Evolutionary conservation across 2,329 filamentous ascomycete species (phyloP), one percentile per base, ranked within the genome.

Genomic region (Monilinia vaccinii-corymbosi): DNA sequence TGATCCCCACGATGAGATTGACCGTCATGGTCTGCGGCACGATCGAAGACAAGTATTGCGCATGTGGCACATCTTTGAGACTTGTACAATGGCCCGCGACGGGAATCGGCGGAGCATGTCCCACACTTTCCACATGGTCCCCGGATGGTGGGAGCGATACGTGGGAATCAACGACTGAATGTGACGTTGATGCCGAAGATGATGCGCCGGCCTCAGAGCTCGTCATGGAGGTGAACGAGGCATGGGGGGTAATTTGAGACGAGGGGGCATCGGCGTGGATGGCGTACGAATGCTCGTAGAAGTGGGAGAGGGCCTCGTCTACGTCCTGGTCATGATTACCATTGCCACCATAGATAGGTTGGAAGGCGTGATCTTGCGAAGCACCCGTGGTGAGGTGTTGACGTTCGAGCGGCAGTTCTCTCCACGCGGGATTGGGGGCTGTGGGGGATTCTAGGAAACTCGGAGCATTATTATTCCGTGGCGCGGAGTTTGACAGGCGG

Each of bases 11-110:
- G n/a, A 97, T 81, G 7, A 96, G 72, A 71, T 91, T 91, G 31
- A 92, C 82, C 0, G 90, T 91, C 70, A 92, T 83, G 0, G 90
- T 96, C 70, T 91, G 88, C 0, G 91, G 92, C 34, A 80, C 77
- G 50, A 95, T 87, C 0, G 81, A 81, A 11, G 78, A 71, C 7
- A 96, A 77, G 67, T 88, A 82, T 2, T 71, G 70, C 0, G 89
- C 86, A 23, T 78, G 79, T 0, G 92, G 92, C 11, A 97, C 77
- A 62, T 86, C 82, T 56, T 81, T 79, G 16, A 97, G 76, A 67
- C 90, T 78, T 34, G 77, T 85, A 45, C 91, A 73, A 40, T 76
- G 75, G 1, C 67, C 70, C 5, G 60, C 62, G 25, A 65, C 61
- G 6, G 70, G 69, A 14, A 68, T 42, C 63, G 71, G 50, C 13